Evolutionary conservation across 2,329 filamentous ascomycete species (phyloP), one percentile per base, ranked within the genome.

Genomic region (Mariannaea elegans): DNA sequence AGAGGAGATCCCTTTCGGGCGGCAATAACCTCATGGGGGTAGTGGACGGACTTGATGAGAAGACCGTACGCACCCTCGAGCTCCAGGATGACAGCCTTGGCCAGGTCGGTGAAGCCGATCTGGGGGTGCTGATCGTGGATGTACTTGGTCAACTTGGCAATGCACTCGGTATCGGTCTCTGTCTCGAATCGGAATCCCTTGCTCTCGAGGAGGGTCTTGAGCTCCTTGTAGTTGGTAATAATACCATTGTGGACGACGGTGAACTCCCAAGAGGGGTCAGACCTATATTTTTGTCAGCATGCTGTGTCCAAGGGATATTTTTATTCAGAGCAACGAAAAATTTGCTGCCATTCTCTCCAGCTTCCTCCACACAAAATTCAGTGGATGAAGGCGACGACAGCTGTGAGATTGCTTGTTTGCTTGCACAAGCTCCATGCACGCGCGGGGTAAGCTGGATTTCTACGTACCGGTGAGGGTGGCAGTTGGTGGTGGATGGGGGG

Each of bases 211-310:
- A 99, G 89, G 64, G 91, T 92, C 88, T 94, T 97, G 73, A 99
- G 84, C 83, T 99, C 95, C 87, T 99, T 99, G 88, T 99, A 99
- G 87, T 99, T 99, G 84, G 95, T 99, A 81, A 99, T 99, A 86
- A 99, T 99, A 76, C 95, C 95, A 82, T 99, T 99, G 90, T 99
- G 95, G 63, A 98, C 95, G 72, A 99, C 90, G 68, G 92, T 87
- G 80, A 99, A 99, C 82, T 99, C 91, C 93, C 94, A 99, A 73
- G 83, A 92, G 72, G 90, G 88, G 79, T 99, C 95, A 68, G 94
- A 98, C 80, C 94, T 96, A 67, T 16, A 61, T 52, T 59, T 51
- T 65, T 67, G 68, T 70, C 67, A 66, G 61, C 27, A 63, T 49
- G 56, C 13, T 13, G 32, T 65, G 42, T 63, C 36, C 48, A 39